Evolutionary conservation across 495 filamentous ascomycete genomes (phyloP).

Genomic region (Daldinia bambusicola): DNA sequence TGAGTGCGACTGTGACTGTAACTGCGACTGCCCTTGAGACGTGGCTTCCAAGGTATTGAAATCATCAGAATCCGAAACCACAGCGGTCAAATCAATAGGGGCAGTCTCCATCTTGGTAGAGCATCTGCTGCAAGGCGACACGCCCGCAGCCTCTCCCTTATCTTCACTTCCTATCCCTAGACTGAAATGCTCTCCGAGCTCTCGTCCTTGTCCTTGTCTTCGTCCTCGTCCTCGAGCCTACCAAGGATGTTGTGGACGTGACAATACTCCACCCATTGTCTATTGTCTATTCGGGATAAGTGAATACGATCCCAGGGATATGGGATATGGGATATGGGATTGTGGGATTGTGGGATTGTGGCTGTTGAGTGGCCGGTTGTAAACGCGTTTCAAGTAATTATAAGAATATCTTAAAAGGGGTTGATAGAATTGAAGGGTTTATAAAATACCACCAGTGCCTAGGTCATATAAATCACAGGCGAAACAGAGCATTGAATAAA

Average conservation of each 20-base stretch:
- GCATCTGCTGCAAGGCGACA: conserved; percentile 3
- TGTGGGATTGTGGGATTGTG: too few species aligned
- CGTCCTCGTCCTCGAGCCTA: conserved; percentile 22
- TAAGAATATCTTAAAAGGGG: conserved; percentile 3
- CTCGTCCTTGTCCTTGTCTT: neutral
- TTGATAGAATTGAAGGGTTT: neutral
- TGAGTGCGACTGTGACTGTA: neutral
- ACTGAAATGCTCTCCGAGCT: neutral
- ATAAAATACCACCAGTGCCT: conserved; percentile 1
- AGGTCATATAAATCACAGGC: neutral
- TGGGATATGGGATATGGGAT: too few species aligned
- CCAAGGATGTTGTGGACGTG: conserved; percentile 3
- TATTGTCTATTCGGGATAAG: neutral
- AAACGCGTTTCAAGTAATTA: conserved; percentile 15
- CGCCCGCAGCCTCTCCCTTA: neutral
- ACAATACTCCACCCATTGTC: conserved; percentile 16
- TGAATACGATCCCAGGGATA: conserved; percentile 1
- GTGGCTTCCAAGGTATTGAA: conserved; percentile 9
- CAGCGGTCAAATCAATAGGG: conserved; percentile 20
- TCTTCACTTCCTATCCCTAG: neutral
- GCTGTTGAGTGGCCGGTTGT: neutral
- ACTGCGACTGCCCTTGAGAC: conserved; percentile 24
- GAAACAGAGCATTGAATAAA: conserved; percentile 1
- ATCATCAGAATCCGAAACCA: conserved; percentile 40
- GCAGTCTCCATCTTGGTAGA: conserved; percentile 11